Percentiles rank a stretch among this genome's conserved stretches.
phyloP scores from a whole-genome alignment of 495 filamentous ascomycete genomes.

The Bryoglossum gracile region DNA sequence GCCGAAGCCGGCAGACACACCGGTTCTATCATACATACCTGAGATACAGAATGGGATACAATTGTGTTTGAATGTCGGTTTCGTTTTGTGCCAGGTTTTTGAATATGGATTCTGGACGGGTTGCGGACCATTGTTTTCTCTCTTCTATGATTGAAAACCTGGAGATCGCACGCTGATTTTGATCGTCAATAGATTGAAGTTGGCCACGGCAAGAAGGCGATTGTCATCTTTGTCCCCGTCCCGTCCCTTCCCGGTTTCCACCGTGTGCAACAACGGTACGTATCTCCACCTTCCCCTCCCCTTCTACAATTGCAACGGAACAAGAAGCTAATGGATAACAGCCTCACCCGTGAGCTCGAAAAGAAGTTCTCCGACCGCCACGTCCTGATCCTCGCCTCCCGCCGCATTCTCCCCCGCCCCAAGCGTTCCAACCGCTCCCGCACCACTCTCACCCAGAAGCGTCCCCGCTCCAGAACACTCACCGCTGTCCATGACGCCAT shows the following conservation, averaged over 20 bases:
- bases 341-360: slow-evolving; percentile 98
- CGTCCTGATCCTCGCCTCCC: slow-evolving; percentile 95
- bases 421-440: slow-evolving; percentile 93
- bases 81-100: slow-evolving; percentile 31
- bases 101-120: slow-evolving; percentile 66
- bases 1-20: slow-evolving; percentile 15
- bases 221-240: slow-evolving; percentile 99
- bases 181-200: slow-evolving; percentile 83
- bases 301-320: not conserved
- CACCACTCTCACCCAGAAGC: slow-evolving; percentile 94
- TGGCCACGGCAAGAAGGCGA: slow-evolving; percentile 99
- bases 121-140: slow-evolving; percentile 55
- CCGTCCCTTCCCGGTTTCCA: slow-evolving; percentile 93
- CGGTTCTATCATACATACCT: slow-evolving; percentile 18
- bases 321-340: slow-evolving; percentile 28
- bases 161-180: slow-evolving; percentile 64
- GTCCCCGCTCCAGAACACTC: slow-evolving; percentile 91
- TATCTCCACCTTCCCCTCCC: slow-evolving; percentile 11
- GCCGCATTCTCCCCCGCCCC: slow-evolving; percentile 95
- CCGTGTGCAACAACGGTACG: slow-evolving; percentile 97
- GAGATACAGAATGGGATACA: slow-evolving; percentile 21
- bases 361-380: slow-evolving; percentile 99
- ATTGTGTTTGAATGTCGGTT: slow-evolving; percentile 18
- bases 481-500: slow-evolving; percentile 97
- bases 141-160: slow-evolving; percentile 25